Evolutionary conservation across 768 basidiomycete genomes (phyloP), one percentile per base, ranked within the genome.

Genomic region (Nidularia pulvinata): DNA sequence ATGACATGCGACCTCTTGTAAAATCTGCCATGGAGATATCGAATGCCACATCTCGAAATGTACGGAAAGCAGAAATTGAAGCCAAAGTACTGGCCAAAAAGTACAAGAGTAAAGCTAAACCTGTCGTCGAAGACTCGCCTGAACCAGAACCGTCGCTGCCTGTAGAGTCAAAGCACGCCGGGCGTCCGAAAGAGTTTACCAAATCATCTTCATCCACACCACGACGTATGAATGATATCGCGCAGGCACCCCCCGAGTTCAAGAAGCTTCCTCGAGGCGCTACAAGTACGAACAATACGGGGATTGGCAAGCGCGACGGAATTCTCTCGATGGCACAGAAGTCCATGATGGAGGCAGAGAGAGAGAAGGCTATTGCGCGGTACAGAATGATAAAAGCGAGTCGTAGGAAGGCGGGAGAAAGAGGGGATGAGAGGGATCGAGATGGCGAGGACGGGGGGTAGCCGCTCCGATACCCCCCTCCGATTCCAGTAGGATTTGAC

Each of bases 261-360:
- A 83, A 74, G 55, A 79, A 74, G 55, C 69, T 82, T 5, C 81
- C 84, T 19, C 79, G 84, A 19, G 76, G 80, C 32, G 78, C 69
- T 10, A 59, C 55, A 0, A 30, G 25, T 30, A 44, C 57, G 4
- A 55, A 56, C 9, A 56, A 59, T 34, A 46, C n/a, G 14, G 61
- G 61, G 39, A 56, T 61, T 45, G 61, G 61, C 54, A 71, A 75
- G 61, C 63, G 57, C 37, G 70, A 79, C 7, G 78, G 77, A 2
- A 77, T 89, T 6, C 58, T 92, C 33, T 87, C 86, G 32, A 85
- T 91, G 80, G 84, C 86, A 11, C 89, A 91, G 71, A 85, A 83
- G 64, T 75, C 76, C 5, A 84, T 89, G 84, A 84, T 93, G 81
- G 88, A 88, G 61, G 74, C 76, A 50, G 90, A 92, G 66, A 77